Conservation (phyloP, 2,329 filamentous ascomycete species). For the Botryotinia calthae region DNA sequence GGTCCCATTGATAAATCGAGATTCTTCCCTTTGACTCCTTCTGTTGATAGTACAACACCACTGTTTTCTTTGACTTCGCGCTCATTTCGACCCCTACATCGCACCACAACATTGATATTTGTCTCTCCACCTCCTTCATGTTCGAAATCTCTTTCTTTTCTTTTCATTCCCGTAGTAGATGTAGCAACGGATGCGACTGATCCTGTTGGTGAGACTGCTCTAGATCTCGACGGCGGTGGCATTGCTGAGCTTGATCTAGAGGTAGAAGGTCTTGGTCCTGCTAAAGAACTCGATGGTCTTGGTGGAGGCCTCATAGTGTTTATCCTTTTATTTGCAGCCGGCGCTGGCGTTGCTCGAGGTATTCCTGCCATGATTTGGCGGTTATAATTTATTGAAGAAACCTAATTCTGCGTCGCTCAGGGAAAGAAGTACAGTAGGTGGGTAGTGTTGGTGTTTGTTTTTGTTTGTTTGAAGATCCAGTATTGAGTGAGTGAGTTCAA, state of each 20-base stretch:
- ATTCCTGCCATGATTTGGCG: conserved; percentile 50
- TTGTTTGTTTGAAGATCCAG: conserved; percentile 1
- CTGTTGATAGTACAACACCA: conserved; percentile 83
- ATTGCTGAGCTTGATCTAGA: conserved; percentile 47
- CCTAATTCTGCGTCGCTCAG: neutral
- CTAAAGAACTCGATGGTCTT: conserved; percentile 46
- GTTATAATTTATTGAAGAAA: conserved; percentile 12
- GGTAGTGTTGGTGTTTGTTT: conserved; percentile 3
- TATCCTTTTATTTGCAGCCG: conserved; percentile 48
- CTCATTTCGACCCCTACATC: conserved; percentile 88
- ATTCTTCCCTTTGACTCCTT: conserved; percentile 80
- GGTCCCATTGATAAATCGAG: conserved; percentile 91
- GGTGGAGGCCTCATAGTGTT: conserved; percentile 52
- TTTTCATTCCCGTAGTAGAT: conserved; percentile 63
- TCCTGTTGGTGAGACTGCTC: conserved; percentile 61
- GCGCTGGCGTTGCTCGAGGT: conserved; percentile 47
- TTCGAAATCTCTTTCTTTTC: conserved; percentile 85
- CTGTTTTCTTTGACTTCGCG: conserved; percentile 93
- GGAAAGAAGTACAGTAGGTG: neutral
- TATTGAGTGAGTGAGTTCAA: neutral
- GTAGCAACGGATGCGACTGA: conserved; percentile 59
- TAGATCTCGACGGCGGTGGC: conserved; percentile 31
- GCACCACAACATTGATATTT: conserved; percentile 96
- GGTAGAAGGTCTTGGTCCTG: conserved; percentile 27
- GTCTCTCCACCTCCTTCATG: conserved; percentile 74